Evolutionary conservation across 495 filamentous ascomycete genomes (phyloP), one percentile per base, ranked within the genome.

Genomic region (Recurvomyces mirabilis): DNA sequence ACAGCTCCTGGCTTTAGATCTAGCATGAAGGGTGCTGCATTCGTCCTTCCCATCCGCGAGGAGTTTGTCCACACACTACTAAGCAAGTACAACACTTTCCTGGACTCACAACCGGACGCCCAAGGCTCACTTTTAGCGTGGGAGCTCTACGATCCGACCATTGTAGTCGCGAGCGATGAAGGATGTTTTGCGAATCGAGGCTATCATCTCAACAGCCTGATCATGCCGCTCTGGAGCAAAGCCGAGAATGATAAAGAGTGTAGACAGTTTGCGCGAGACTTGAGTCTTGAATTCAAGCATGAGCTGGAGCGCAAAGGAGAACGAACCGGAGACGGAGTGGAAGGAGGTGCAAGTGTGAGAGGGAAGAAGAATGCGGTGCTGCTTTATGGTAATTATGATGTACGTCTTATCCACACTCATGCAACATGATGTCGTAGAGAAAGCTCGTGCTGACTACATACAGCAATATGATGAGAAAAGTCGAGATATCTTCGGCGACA

Each of bases 401-500:
- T 65, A 1, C 59, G 60, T n/a, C 39, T 7, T 7, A 29, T n/a
- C 7, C 26, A 29, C 7, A 7, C 26, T 29, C 26, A n/a, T n/a
- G 26, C 7, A 29, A n/a, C n/a, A n/a, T n/a, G n/a, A n/a, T n/a
- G n/a, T n/a, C n/a, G n/a, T n/a, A n/a, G n/a, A n/a, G 26, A 29
- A n/a, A 7, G 26, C 7, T n/a, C n/a, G 26, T 7, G 26, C 38
- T 41, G 15, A 39, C 28, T 11, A 5, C 20, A 20, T 12, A 2
- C 24, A 46, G 40, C 36, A 47, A 42, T 52, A 54, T 39, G 64
- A 61, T 9, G 55, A 55, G 14, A 53, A 53, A 12, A 43, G 48
- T 2, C 41, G 57, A 41, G 60, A 57, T 5, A 54, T 69, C 14
- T 73, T 61, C 53, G 74, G 74, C 1, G 52, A 52, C n/a, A 74